A percentile compares a stretch with the other conserved stretches of the same genome.
Evolutionary conservation across 371 early-diverging fungal genomes (phyloP).

Genomic region (Rhizopus stolonifer): DNA sequence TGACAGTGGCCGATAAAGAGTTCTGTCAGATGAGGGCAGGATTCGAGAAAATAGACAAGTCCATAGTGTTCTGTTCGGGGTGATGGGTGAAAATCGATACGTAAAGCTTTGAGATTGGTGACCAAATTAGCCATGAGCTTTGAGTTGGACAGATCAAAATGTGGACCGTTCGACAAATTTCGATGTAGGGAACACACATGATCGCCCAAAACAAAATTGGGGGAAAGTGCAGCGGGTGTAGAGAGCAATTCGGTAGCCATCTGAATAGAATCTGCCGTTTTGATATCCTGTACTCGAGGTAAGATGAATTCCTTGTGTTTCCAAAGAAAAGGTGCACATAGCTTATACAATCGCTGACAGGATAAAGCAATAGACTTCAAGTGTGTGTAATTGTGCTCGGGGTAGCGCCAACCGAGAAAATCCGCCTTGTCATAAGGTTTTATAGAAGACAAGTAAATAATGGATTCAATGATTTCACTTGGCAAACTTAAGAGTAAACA

Average conservation of each 20-base stretch:
- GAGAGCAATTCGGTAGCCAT: slow-evolving; percentile 44
- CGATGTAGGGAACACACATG: slow-evolving; percentile 44
- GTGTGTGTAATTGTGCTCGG: slow-evolving; percentile 31
- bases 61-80: slow-evolving; percentile 44
- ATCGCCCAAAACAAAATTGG: slow-evolving; percentile 29
- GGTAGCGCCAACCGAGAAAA: slow-evolving; percentile 46
- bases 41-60: slow-evolving; percentile 31
- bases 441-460: slow-evolving; percentile 26
- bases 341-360: slow-evolving; percentile 34
- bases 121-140: slow-evolving; percentile 41
- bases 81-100: slow-evolving; percentile 46
- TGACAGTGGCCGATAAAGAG: slow-evolving; percentile 45
- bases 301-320: slow-evolving; percentile 51
- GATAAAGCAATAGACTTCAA: slow-evolving; percentile 37
- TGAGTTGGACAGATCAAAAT: slow-evolving; percentile 42
- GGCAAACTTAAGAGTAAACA: slow-evolving; percentile 31
- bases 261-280: slow-evolving; percentile 17
- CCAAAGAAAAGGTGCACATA: slow-evolving; percentile 48
- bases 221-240: slow-evolving; percentile 21
- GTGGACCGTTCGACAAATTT: slow-evolving; percentile 36
- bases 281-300: slow-evolving; percentile 37
- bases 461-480: slow-evolving; percentile 37
- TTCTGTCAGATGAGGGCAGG: slow-evolving; percentile 36
- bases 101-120: slow-evolving; percentile 34
- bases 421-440: slow-evolving; percentile 13